phyloP scores from a whole-genome alignment of 176 grass and related monocot species.

The Alopecurus myosuroides region DNA sequence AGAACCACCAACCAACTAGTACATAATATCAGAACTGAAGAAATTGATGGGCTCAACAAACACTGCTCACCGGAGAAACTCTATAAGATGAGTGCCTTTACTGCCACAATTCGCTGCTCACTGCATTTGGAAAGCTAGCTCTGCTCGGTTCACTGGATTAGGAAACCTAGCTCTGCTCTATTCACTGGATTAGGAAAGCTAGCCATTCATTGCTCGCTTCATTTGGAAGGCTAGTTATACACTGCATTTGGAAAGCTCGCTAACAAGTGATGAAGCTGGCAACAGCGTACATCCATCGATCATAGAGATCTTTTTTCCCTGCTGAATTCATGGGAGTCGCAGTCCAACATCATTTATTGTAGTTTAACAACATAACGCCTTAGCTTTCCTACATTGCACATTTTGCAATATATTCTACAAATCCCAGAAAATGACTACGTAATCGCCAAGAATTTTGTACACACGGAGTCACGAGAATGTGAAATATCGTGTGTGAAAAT shows the following conservation, averaged over 20 bases:
- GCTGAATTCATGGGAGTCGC: neutral
- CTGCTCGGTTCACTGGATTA: neutral
- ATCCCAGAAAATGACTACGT: neutral
- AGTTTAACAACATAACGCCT: neutral
- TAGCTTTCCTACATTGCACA: neutral
- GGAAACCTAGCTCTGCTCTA: too few relatives aligned
- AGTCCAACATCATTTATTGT: neutral
- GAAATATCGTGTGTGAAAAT: neutral
- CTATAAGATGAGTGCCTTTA: too few relatives aligned
- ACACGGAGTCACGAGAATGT: neutral
- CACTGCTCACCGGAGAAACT: too few relatives aligned
- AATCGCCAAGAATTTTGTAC: slow-evolving; percentile 31
- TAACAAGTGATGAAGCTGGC: neutral
- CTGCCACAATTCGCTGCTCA: neutral
- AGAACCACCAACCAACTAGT: neutral
- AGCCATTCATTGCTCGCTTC: neutral
- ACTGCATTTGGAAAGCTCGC: neutral
- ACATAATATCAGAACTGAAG: too few relatives aligned
- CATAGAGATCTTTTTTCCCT: neutral
- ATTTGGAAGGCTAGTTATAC: neutral
- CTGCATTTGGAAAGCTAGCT: neutral
- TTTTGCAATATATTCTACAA: slow-evolving; percentile 14
- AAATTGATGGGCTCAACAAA: neutral
- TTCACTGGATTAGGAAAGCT: neutral
- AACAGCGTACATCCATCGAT: neutral